phyloP scores from a whole-genome alignment of 2,329 filamentous ascomycete genomes.

The Talaromyces sp. region DNA sequence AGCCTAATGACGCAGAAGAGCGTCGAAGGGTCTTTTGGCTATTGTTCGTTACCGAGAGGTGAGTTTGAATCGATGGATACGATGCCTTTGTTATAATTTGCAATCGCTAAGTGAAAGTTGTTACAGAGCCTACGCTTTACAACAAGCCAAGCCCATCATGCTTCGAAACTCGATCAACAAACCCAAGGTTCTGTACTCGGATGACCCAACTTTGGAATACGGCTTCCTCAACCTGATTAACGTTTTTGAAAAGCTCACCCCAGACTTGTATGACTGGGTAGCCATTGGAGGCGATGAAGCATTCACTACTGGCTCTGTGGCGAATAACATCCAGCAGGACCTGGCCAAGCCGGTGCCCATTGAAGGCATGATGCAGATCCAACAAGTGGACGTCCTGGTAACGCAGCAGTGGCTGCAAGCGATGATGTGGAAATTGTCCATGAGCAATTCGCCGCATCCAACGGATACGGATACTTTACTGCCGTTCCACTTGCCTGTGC shows the following conservation, averaged over 20 bases:
- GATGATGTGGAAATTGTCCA: constrained; percentile 68
- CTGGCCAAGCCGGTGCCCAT: constrained; percentile 49
- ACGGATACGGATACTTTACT: constrained; percentile 52
- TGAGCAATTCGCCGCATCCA: constrained; percentile 59
- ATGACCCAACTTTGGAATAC: constrained; percentile 41
- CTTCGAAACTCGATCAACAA: constrained; percentile 62
- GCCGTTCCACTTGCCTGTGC: constrained; percentile 59
- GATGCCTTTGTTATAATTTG: not conserved
- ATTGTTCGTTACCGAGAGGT: constrained; percentile 66
- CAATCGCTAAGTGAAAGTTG: not conserved
- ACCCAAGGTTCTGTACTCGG: constrained; percentile 57
- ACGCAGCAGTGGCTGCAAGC: constrained; percentile 68
- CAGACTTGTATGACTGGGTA: constrained; percentile 34
- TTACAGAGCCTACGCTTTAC: constrained; percentile 62
- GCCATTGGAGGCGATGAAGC: constrained; percentile 28
- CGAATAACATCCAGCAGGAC: constrained; percentile 47
- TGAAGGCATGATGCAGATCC: constrained; percentile 55
- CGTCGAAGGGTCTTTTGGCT: constrained; percentile 68
- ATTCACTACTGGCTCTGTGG: constrained; percentile 23
- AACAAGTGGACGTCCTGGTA: constrained; percentile 63
- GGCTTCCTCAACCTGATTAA: constrained; percentile 37
- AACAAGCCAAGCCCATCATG: constrained; percentile 64
- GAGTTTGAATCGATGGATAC: constrained; percentile 15
- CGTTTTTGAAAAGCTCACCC: constrained; percentile 34
- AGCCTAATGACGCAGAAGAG: constrained; percentile 54